A percentile compares a stretch with the other conserved stretches of the same genome.
Evolutionary conservation across 148 eudicot species (phyloP).

Genomic region (Vaccinium vitisidaea): DNA sequence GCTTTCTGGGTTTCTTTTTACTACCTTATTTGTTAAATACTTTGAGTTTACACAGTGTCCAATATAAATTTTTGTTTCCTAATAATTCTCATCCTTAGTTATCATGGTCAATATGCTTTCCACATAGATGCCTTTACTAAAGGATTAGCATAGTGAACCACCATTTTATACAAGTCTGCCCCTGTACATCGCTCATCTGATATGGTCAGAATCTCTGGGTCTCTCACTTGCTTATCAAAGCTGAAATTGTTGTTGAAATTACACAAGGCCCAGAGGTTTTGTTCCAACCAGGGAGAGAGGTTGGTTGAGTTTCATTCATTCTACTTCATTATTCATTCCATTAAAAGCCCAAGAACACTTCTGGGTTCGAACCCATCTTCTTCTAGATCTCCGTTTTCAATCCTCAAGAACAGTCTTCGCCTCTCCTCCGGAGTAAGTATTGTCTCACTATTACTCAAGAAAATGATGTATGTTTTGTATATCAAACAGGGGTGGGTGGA

Average conservation of each 20-base stretch:
- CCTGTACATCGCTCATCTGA: background rate
- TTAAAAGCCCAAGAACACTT: background rate
- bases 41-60: background rate
- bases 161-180: background rate
- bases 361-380: constrained; percentile 43
- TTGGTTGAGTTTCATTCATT: background rate
- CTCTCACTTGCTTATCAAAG: no score
- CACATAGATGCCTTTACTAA: background rate
- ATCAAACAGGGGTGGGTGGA: background rate
- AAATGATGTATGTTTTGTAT: background rate
- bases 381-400: constrained; percentile 80
- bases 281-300: background rate
- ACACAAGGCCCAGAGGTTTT: no score
- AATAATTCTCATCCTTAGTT: background rate
- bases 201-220: background rate
- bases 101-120: background rate
- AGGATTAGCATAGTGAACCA: background rate
- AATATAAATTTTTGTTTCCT: background rate
- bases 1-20: constrained; percentile 8
- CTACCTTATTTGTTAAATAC: background rate
- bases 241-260: no score
- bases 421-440: constrained; percentile 50
- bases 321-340: background rate
- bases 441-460: background rate
- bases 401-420: constrained; percentile 66